A percentile compares a stretch with the other conserved stretches of the same genome.
phyloP scores from a whole-genome alignment of 495 filamentous ascomycete genomes.

The Xylaria curta region DNA sequence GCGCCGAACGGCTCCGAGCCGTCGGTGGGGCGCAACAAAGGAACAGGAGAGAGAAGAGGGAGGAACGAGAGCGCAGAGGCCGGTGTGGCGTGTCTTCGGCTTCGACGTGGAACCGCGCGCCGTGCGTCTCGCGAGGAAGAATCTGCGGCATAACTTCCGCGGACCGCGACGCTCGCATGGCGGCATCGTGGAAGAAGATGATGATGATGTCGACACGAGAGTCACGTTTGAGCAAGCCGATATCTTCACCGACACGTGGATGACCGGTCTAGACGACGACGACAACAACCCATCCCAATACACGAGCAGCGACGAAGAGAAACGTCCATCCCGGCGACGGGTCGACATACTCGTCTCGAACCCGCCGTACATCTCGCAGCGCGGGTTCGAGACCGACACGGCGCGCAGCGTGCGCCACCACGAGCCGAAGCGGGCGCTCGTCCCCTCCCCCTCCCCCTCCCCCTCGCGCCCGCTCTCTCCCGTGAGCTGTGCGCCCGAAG shows the following conservation, averaged over 20 bases:
- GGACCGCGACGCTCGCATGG: neutral
- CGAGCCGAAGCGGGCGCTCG: constrained; percentile 80
- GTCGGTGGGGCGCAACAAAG: neutral
- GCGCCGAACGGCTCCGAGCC: constrained; percentile 31
- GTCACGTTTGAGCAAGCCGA: constrained; percentile 62
- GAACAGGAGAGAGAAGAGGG: neutral
- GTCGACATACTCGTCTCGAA: constrained; percentile 85
- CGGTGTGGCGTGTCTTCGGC: constrained; percentile 44
- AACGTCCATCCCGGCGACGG: neutral
- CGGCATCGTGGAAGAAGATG: constrained; percentile 1
- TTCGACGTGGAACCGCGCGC: constrained; percentile 69
- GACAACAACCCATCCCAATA: neutral
- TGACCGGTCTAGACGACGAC: constrained; percentile 20
- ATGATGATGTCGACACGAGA: neutral
- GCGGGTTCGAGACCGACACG: constrained; percentile 61
- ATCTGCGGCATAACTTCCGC: constrained; percentile 61
- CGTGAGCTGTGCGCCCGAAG: constrained; percentile 46
- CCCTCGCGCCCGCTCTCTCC: neutral
- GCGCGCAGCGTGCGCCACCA: constrained; percentile 75
- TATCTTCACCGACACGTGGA: constrained; percentile 53
- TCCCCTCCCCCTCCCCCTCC: no score
- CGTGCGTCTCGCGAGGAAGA: constrained; percentile 64
- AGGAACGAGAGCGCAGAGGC: constrained; percentile 18
- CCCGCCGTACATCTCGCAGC: constrained; percentile 84
- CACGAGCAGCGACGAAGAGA: neutral